Base-by-base conservation (phyloP, 306 rosid genomes). In the Mimosa pudica region DNA sequence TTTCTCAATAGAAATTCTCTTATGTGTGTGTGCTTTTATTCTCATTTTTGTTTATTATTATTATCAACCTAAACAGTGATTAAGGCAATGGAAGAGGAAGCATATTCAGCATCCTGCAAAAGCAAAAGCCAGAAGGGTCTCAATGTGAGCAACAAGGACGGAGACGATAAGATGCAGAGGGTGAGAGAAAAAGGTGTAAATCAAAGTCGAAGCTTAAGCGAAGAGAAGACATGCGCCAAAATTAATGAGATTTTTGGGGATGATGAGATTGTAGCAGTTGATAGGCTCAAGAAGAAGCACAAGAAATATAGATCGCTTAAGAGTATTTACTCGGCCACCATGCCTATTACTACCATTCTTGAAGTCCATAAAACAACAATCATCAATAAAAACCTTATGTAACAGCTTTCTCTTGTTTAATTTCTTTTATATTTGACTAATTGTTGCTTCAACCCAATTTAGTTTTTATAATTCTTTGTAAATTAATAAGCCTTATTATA, bases 171-270 rank as follows among this genome's bases (percentile, higher is more conserved):
- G 36, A 83, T 71, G 67, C 47, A 63, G 6, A 10, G 1, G 65
- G 61, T 0, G 79, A 60, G 0, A 38, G 16, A 51, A 51, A 74
- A 81, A 14, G 86, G 82, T 20, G 83, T 74, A 45, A 77, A 76
- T 60, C 80, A 81, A 77, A 74, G 1, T 35, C 20, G 36, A 64
- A 64, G 82, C 45, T 16, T 14, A 7, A 70, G 70, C 24, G 77
- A 42, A 14, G 20, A 45, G 35, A 77, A 45, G 35, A 77, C 77
- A 13, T 73, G 74, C 10, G 57, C 48, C 5, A 82, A 64, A 73
- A 86, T 84, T 13, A 83, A 80, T 76, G 83, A 89, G 79, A 75
- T 84, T 79, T 86, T 85, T 3, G 90, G 90, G 48, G 79, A 85
- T 14, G 84, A 82, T 38, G 86, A 80, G 60, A 75, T 48, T 65